phyloP scores from a whole-genome alignment of 371 early-diverging fungal species.

The Rhizopus arrhizus region DNA sequence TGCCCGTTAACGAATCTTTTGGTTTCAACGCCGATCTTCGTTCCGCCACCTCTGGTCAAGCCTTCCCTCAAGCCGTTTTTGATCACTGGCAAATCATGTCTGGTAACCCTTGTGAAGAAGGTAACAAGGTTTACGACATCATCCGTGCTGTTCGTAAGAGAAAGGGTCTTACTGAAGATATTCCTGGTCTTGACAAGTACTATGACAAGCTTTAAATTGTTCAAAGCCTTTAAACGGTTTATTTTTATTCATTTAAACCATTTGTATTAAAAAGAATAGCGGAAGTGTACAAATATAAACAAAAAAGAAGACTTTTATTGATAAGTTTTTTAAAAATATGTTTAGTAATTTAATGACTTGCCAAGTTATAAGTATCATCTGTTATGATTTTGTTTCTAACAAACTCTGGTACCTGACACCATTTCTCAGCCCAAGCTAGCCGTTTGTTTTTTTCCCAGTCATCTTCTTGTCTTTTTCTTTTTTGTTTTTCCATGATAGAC shows the following conservation, averaged over 20 bases:
- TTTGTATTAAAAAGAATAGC: constrained; percentile 5
- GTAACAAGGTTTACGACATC: constrained; percentile 84
- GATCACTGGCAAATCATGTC: constrained; percentile 90
- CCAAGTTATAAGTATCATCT: constrained; percentile 22
- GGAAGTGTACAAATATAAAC: neutral
- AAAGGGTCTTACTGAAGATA: constrained; percentile 92
- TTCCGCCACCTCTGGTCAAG: constrained; percentile 87
- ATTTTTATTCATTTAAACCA: neutral
- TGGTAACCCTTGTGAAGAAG: constrained; percentile 74
- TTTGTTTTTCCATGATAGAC: constrained; percentile 10
- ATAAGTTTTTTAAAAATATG: too few species aligned
- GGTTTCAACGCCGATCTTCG: constrained; percentile 96
- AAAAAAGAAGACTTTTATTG: too few species aligned
- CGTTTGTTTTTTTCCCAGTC: constrained; percentile 10
- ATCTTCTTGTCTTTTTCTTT: constrained; percentile 6
- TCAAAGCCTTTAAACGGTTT: neutral
- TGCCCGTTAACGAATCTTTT: constrained; percentile 99
- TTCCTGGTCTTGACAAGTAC: constrained; percentile 87
- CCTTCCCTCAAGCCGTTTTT: constrained; percentile 95
- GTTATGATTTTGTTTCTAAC: constrained; percentile 29
- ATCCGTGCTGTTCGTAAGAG: constrained; percentile 85
- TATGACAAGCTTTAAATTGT: constrained; percentile 85
- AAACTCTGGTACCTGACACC: constrained; percentile 32
- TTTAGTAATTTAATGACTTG: constrained; percentile 30
- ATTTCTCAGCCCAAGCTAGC: constrained; percentile 28